Evolutionary conservation across 495 filamentous ascomycete species (phyloP), one percentile per base, ranked within the genome.

Genomic region (Copromyces sp.): DNA sequence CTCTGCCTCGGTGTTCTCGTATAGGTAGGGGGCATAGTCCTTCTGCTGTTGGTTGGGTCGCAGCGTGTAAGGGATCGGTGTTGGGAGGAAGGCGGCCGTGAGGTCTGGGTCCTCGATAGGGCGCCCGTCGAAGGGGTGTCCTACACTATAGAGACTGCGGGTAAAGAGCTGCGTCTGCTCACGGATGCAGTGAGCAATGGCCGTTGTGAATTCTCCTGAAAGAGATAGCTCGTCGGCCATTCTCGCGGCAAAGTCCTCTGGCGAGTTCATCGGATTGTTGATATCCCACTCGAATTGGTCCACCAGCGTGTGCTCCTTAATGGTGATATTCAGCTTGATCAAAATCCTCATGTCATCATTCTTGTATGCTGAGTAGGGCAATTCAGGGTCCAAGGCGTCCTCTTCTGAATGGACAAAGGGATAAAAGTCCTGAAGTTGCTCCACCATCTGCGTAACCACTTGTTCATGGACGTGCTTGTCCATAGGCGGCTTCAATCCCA

Each of bases 251-350:
- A 99, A 99, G 71, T 96, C 92, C 80, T 99, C 95, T 1, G 95
- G 94, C 0, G 90, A 95, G 81, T 99, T 98, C 73, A 89, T 84
- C 0, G 94, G 90, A 77, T 98, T 95, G 80, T 98, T 98, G 78
- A 98, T 93, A 77, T 98, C 95, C 95, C 95, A 99, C 82, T 99
- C 95, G 70, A 99, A 98, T 79, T 99, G 96, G 77, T 99, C 95
- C 32, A 97, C 90, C 37, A 99, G 85, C 1, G 94, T 98, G 79
- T 97, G 93, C 73, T 92, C 91, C 3, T 95, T 96, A 80, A 99
- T 98, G 35, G 95, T 98, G 78, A 99, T 98, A 79, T 99, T 97
- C 47, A 99, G 85, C 81, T 97, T 98, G 76, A 99, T 89, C 24
- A 94, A 82, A 39, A 99, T 94, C 71, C 95, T 90, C 95, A 99